A percentile compares a stretch with the other conserved stretches of the same genome.
Conservation (phyloP, 1,139 yeast species). For the Debaryomycetaceae sp. region DNA sequence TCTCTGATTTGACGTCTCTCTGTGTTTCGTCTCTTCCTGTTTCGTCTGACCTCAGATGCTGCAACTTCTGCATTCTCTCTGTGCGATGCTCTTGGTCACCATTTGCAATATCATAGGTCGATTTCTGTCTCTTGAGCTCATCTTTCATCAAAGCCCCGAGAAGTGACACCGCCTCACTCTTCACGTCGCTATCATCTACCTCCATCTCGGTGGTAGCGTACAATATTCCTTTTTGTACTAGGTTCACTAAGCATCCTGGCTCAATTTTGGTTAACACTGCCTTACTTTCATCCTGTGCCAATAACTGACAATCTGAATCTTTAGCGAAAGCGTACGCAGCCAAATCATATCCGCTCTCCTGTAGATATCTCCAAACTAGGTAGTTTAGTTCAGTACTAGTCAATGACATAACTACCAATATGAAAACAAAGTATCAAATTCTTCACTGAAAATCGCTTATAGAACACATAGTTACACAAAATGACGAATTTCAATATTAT, state of each 20-base stretch:
- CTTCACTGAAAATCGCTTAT: background rate
- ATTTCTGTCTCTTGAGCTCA: conserved; percentile 9
- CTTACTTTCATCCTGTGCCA: conserved; percentile 48
- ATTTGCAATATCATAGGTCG: background rate
- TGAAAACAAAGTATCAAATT: background rate
- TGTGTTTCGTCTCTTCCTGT: background rate
- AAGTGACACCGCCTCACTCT: conserved; percentile 21
- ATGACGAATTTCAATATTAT: background rate
- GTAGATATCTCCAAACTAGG: conserved; percentile 88
- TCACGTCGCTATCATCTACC: conserved; percentile 8
- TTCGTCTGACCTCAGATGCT: background rate
- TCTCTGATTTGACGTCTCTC: background rate
- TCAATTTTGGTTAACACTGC: conserved; percentile 46
- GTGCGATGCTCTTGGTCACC: background rate
- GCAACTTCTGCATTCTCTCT: background rate
- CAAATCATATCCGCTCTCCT: conserved; percentile 79
- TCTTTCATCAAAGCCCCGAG: conserved; percentile 29
- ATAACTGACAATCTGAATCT: conserved; percentile 60
- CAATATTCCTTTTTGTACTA: conserved; percentile 83
- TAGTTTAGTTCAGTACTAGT: conserved; percentile 86
- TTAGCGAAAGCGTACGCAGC: conserved; percentile 81
- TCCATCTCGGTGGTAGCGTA: conserved; percentile 45
- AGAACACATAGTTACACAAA: conserved; percentile 4
- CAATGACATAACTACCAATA: conserved; percentile 55
- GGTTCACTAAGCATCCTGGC: conserved; percentile 73